Base-by-base conservation (phyloP, 2,329 filamentous ascomycete species). In the Macrophomina phaseolina region DNA sequence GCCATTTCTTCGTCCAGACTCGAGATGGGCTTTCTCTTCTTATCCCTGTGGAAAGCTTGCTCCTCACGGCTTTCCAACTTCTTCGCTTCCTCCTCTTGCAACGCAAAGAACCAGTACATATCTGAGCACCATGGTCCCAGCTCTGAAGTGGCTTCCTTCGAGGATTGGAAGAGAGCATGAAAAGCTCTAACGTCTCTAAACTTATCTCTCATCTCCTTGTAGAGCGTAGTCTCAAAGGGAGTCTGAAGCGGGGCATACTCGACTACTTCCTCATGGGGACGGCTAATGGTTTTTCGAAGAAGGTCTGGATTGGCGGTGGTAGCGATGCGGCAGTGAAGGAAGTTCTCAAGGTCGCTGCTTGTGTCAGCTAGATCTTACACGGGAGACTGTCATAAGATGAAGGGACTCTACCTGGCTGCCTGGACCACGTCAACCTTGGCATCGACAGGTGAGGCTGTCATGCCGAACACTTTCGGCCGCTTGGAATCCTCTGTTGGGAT, bases 391-490 rank as follows among this genome's bases (percentile, higher is more conserved):
- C 23, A 23, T 23, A 3, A 23, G 23, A 23, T 3, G 23, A 23
- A 23, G 23, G 23, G 23, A 45, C 6, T 23, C 18, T 80, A 64
- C 62, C 48, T 81, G 0, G 92, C 91, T 45, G 91, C 92, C 68
- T 87, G 82, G 16, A 84, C 82, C 34, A 97, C 85, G 70, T 97
- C 89, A 0, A 86, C 86, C 73, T 92, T 91, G 0, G 92, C 89
- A 79, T 98, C 94, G 2, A 97, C 90, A 0, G 95, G 95, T 0
- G 95, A 98, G 7, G 95, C 95, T 1, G 95, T 99, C 94, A 98
- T 97, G 32, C 94, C 94, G 70, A 99, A 91, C 23, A 99, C 89
- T 45, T 89, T 90, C 4, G 95, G 95, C 4, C 88, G 84, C 56
- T 79, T 80, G 0, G 74, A 71, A 0, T 83, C 79, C 1, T 76